phyloP scores from a whole-genome alignment of 73 alveolate genomes.

The Paramecium biaurelia region DNA sequence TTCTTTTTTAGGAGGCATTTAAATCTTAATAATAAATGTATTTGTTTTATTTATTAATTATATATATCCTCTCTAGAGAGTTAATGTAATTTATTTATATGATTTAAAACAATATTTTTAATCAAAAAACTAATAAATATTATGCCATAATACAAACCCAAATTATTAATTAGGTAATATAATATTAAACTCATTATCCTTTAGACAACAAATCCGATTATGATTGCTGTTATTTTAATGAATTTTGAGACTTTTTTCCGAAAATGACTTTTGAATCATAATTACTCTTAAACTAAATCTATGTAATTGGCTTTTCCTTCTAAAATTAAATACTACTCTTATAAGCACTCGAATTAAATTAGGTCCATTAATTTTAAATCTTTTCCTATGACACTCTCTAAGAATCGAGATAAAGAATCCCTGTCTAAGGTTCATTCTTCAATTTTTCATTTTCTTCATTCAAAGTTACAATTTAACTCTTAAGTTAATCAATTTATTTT shows the following conservation, averaged over 20 bases:
- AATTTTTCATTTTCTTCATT: conserved; percentile 23
- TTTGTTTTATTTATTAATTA: background rate
- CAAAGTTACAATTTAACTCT: background rate
- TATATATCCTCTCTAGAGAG: background rate
- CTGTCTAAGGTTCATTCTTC: background rate
- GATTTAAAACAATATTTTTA: too few species aligned
- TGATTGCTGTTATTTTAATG: background rate
- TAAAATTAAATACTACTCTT: conserved; percentile 28
- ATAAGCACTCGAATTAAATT: background rate
- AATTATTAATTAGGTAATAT: background rate
- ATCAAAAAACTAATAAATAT: background rate
- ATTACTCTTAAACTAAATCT: conserved; percentile 19
- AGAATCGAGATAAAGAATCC: background rate
- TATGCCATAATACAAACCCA: background rate
- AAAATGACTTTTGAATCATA: conserved; percentile 16
- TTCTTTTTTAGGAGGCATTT: conserved; percentile 92
- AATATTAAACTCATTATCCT: background rate
- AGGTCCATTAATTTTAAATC: background rate
- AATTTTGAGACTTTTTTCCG: conserved; percentile 44
- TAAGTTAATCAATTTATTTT: conserved; percentile 30
- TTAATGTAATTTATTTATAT: too few species aligned
- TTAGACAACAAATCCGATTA: background rate
- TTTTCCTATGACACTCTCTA: background rate
- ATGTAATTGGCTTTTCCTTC: conserved; percentile 14
- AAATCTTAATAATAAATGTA: background rate